Evolutionary conservation across 345 rosid species (phyloP).

Genomic region (Hibiscus trionum): DNA sequence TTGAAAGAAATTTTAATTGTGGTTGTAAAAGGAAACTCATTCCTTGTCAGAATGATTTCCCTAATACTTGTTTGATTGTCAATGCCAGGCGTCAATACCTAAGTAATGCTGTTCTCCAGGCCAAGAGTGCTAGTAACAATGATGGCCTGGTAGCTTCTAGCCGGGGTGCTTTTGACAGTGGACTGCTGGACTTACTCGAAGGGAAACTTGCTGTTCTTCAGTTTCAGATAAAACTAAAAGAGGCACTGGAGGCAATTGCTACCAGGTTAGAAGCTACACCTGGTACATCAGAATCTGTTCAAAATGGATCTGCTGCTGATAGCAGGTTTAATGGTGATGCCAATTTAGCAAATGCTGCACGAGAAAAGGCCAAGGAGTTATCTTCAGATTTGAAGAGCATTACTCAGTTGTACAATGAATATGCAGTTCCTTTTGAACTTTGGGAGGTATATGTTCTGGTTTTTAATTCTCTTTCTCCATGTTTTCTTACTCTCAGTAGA

Average conservation of each 20-base stretch:
- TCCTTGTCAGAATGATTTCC: neutral
- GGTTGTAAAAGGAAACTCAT: neutral
- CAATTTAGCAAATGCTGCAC: conserved; percentile 44
- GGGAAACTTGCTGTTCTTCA: conserved; percentile 88
- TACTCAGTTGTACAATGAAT: conserved; percentile 89
- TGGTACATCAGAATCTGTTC: conserved; percentile 46
- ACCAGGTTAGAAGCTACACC: conserved; percentile 44
- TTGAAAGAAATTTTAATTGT: neutral
- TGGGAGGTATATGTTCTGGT: conserved; percentile 68
- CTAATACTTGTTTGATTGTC: conserved; percentile 21
- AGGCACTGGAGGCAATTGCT: conserved; percentile 65
- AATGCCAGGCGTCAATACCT: conserved; percentile 69
- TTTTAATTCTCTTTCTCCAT: neutral
- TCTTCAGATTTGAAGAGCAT: conserved; percentile 85
- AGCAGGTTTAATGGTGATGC: conserved; percentile 29
- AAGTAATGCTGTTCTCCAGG: conserved; percentile 91
- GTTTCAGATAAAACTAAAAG: conserved; percentile 85
- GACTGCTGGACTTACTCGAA: conserved; percentile 89
- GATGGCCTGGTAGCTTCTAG: conserved; percentile 48
- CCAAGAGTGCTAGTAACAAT: conserved; percentile 71
- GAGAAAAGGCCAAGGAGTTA: conserved; percentile 80
- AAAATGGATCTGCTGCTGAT: conserved; percentile 40
- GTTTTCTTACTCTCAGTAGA: neutral
- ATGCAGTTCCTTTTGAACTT: conserved; percentile 91
- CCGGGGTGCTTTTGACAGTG: conserved; percentile 53